These are phyloP conservation scores for Starmerella sirachaensis DNA, from an alignment of 805 yeast genomes.

Conservation along the genomic window DNA sequence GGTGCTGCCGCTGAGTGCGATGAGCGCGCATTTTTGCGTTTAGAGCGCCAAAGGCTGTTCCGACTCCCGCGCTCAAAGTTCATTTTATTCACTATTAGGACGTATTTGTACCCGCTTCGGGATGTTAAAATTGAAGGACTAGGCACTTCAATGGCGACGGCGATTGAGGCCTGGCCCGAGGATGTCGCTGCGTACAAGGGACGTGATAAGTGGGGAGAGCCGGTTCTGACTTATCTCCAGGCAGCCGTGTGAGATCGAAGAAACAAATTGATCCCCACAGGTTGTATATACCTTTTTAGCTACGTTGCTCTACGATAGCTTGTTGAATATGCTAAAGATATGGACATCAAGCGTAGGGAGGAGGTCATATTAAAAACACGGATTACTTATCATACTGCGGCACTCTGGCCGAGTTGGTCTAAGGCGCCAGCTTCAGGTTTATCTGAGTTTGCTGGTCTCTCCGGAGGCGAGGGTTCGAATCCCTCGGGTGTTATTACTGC, in stretches of 20 bases:
- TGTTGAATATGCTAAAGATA: no score
- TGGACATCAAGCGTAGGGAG: no score
- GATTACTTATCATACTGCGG: background rate
- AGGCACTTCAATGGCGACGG: conserved; percentile 44
- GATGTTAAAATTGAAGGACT: conserved; percentile 37
- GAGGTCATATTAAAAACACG: background rate
- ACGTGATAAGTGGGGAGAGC: conserved; percentile 49
- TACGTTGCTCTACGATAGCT: background rate
- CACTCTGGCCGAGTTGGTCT: conserved; percentile 19
- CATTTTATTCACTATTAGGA: conserved; percentile 42
- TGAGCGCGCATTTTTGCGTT: conserved; percentile 40
- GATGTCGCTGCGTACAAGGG: conserved; percentile 50
- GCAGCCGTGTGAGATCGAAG: background rate
- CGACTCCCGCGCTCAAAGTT: conserved; percentile 40
- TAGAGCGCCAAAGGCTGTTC: conserved; percentile 48
- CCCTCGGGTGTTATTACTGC: conserved; percentile 16
- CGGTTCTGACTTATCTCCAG: conserved; percentile 7
- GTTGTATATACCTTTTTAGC: background rate
- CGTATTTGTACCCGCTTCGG: conserved; percentile 44
- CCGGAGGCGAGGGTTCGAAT: conserved; percentile 20
- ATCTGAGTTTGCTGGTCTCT: conserved; percentile 16
- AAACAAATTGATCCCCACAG: background rate
- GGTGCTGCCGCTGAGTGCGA: conserved; percentile 28
- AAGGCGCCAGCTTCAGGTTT: conserved; percentile 19
- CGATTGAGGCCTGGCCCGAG: conserved; percentile 52